These are phyloP conservation scores for Wickerhamomyces pijperi DNA, from an alignment of 805 yeast genomes.

Conservation along the genomic window DNA sequence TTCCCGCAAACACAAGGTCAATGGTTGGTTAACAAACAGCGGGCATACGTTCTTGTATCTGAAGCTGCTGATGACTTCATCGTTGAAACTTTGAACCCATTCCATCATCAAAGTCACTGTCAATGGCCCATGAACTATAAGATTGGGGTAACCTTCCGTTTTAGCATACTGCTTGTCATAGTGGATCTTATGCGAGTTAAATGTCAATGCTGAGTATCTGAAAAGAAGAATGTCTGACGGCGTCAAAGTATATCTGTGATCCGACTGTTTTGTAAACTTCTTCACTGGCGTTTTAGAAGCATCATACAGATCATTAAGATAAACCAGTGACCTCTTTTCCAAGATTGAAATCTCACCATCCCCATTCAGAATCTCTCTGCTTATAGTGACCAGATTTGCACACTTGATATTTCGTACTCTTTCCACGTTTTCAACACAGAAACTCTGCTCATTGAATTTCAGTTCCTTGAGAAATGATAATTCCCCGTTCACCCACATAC, in stretches of 20 bases:
- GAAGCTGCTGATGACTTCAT: conserved; percentile 18
- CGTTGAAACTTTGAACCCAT: conserved; percentile 27
- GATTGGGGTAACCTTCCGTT: conserved; percentile 47
- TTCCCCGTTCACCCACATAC: conserved; percentile 77
- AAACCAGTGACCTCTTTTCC: conserved; percentile 54
- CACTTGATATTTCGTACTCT: conserved; percentile 24
- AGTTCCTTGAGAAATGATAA: conserved; percentile 31
- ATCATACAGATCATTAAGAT: conserved; percentile 32
- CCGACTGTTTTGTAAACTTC: conserved; percentile 7
- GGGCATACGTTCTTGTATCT: conserved; percentile 33
- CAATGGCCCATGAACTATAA: conserved; percentile 77
- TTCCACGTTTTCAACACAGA: conserved; percentile 43
- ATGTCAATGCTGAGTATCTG: conserved; percentile 64
- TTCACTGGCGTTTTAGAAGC: background rate
- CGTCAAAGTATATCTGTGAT: conserved; percentile 18
- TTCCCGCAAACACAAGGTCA: conserved; percentile 14
- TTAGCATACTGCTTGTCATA: conserved; percentile 47
- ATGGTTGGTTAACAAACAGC: conserved; percentile 25
- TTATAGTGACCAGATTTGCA: conserved; percentile 42
- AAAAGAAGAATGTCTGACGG: conserved; percentile 36
- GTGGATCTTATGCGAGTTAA: conserved; percentile 81
- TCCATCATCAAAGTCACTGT: conserved; percentile 48
- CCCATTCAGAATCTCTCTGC: conserved; percentile 30
- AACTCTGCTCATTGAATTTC: conserved; percentile 25
- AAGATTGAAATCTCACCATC: conserved; percentile 20